Evolutionary conservation across 495 filamentous ascomycete species (phyloP).

Genomic region (Xylaria intraflava): DNA sequence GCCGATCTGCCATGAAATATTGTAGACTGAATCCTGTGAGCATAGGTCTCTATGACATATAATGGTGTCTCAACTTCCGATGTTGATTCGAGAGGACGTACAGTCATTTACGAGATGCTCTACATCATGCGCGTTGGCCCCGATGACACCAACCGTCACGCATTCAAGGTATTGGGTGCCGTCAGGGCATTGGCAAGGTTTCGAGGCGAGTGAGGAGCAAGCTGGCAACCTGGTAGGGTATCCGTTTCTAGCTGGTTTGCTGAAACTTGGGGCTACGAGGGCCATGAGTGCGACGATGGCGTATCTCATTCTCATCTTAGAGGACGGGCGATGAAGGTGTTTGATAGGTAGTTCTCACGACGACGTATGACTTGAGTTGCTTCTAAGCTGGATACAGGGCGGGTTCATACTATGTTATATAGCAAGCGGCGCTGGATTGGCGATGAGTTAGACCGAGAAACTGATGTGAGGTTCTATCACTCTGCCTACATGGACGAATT

Average conservation of each 20-base stretch:
- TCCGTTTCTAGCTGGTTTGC: neutral
- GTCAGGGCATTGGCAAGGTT: neutral
- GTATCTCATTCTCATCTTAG: neutral
- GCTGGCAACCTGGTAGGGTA: neutral
- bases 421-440: neutral
- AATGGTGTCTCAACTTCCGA: neutral
- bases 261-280: conserved; percentile 9
- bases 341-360: neutral
- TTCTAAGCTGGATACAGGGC: too few relatives aligned
- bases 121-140: neutral
- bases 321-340: neutral
- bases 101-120: neutral
- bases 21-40: neutral
- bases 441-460: neutral
- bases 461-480: too few relatives aligned
- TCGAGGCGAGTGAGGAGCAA: neutral
- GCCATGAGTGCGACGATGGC: neutral
- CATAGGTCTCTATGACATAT: neutral
- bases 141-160: neutral
- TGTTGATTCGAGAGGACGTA: neutral
- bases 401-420: too few relatives aligned
- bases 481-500: too few relatives aligned
- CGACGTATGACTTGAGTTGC: too few relatives aligned
- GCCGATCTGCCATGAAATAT: neutral
- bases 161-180: neutral